phyloP scores from a whole-genome alignment of 139 green algal species.

The Coelastrella sp. region DNA sequence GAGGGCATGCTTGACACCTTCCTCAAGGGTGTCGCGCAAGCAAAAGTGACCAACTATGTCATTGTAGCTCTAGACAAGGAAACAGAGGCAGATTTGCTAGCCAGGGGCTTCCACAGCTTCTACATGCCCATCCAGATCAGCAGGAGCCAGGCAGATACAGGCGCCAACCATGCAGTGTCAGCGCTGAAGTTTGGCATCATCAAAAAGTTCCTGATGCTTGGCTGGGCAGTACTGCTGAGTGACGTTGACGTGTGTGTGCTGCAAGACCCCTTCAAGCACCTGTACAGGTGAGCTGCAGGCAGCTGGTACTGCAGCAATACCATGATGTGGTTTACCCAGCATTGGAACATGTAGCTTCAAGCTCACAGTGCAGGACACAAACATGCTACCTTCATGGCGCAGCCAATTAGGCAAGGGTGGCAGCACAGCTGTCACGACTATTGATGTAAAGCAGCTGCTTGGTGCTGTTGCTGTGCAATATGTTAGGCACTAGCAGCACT shows the following conservation, averaged over 20 bases:
- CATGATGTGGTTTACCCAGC: neutral
- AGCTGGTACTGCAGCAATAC: no score
- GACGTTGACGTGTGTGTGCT: conserved; percentile 96
- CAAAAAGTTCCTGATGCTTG: conserved; percentile 89
- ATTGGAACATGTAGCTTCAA: neutral
- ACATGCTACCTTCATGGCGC: no score
- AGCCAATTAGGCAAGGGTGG: neutral
- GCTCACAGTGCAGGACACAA: no score
- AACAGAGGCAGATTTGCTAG: conserved; percentile 57
- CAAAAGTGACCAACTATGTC: conserved; percentile 82
- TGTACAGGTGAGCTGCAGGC: conserved; percentile 63
- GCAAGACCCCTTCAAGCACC: conserved; percentile 73
- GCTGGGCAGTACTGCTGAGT: conserved; percentile 92
- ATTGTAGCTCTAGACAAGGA: conserved; percentile 93
- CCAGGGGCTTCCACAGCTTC: conserved; percentile 61
- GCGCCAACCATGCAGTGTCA: conserved; percentile 77
- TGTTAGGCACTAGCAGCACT: no score
- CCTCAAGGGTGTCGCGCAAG: conserved; percentile 65
- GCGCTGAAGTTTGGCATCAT: conserved; percentile 94
- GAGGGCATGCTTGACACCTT: conserved; percentile 81
- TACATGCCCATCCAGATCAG: conserved; percentile 55
- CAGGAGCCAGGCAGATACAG: conserved; percentile 69
- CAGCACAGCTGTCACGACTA: neutral
- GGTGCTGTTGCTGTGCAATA: no score
- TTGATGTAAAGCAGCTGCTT: no score